Base-by-base conservation (phyloP, 495 filamentous ascomycete species). In the Thozetella sp. region DNA sequence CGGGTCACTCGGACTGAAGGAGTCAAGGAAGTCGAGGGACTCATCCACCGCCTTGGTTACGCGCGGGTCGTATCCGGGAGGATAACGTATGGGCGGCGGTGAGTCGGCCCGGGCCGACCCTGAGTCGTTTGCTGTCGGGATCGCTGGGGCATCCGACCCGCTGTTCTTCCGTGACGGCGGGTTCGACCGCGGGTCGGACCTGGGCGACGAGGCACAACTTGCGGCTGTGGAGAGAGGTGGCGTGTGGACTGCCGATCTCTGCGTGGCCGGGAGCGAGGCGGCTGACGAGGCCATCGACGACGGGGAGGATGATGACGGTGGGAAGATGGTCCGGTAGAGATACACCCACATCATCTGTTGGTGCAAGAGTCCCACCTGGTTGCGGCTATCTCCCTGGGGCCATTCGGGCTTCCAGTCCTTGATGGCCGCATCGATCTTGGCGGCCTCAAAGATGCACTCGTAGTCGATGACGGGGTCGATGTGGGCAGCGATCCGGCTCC, bases 311-410 rank as follows among this genome's bases (percentile, higher is more conserved):
- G 72, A 57, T 12, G 73, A 73, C 1, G 82, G 81, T n/a, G 90
- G 90, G 58, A 89, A 87, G 63, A 95, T 90, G 1, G 93, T 96
- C 25, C 93, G 86, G 69, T 90, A 90, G 0, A 97, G 81, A 67
- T 97, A 97, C 3, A 96, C 86, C 92, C 92, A 96, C 59, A 93
- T 91, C 64, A 90, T 92, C 69, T 96, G 93, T 48, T 92, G 86
- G 71, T 97, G 97, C 3, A 97, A 83, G 58, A 93, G 85, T 0
- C 88, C 89, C 25, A 92, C 85, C n/a, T 81, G 83, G 68, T 87
- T 90, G 43, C 93, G 90, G 22, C 86, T 82, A 22, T 91, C 88
- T 12, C 90, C 87, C 9, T 81, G 78, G 3, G 86, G 80, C 73
- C 92, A 89, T 0, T 82, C 81, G 4, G 91, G 91, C 26, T 83